Conservation (phyloP, 352 stramenopile species). For the Aphanomyces astaci region DNA sequence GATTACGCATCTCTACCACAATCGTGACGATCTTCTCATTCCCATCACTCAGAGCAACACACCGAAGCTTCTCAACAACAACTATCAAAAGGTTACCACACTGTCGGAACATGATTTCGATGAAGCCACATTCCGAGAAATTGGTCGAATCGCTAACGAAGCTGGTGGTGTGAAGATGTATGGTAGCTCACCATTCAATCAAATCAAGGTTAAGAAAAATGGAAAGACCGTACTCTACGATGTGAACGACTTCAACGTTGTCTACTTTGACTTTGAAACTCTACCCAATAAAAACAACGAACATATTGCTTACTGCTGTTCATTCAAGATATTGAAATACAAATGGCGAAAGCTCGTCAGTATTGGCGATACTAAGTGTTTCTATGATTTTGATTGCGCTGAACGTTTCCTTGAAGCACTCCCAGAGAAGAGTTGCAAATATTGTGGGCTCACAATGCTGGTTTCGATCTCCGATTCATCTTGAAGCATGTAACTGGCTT, state of each 20-base stretch:
- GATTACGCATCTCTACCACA: slow-evolving; percentile 26
- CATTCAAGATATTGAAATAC: slow-evolving; percentile 11
- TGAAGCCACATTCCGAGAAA: slow-evolving; percentile 13
- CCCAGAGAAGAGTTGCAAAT: slow-evolving; percentile 16
- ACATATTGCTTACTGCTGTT: slow-evolving; percentile 18
- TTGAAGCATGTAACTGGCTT: slow-evolving; percentile 23
- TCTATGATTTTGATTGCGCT: slow-evolving; percentile 23
- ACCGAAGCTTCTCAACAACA: slow-evolving; percentile 20
- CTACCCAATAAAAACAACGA: neutral
- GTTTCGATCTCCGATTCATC: slow-evolving; percentile 23
- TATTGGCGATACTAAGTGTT: slow-evolving; percentile 5
- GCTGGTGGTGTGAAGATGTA: too few relatives aligned
- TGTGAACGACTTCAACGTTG: slow-evolving; percentile 15
- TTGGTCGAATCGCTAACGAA: slow-evolving; percentile 3
- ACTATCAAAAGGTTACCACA: slow-evolving; percentile 21
- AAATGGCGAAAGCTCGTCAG: neutral
- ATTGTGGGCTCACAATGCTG: slow-evolving; percentile 24
- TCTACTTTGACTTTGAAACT: slow-evolving; percentile 26
- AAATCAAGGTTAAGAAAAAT: slow-evolving; percentile 1
- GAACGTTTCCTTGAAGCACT: slow-evolving; percentile 15
- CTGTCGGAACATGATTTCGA: slow-evolving; percentile 8
- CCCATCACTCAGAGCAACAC: slow-evolving; percentile 21
- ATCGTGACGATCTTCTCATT: slow-evolving; percentile 18
- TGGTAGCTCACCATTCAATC: slow-evolving; percentile 8
- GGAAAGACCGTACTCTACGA: too few relatives aligned